phyloP scores from a whole-genome alignment of 2,329 filamentous ascomycete species.

The Calonectria honghensis region DNA sequence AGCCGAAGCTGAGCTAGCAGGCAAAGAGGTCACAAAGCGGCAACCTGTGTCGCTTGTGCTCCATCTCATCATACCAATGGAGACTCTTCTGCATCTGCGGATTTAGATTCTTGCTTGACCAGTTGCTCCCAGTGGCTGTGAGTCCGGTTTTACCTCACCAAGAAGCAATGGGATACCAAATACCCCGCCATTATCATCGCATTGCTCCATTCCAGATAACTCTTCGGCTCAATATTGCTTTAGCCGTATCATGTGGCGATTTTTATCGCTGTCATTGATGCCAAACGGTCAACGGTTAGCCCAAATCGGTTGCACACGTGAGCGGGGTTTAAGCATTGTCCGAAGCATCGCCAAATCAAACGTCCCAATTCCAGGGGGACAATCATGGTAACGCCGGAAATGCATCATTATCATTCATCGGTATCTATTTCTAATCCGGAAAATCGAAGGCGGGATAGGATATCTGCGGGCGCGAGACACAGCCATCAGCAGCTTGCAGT shows the following conservation, averaged over 20 bases:
- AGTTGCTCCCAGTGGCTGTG: slow-evolving; percentile 26
- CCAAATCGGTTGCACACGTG: neutral
- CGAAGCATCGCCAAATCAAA: neutral
- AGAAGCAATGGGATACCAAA: slow-evolving; percentile 17
- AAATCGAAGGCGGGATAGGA: neutral
- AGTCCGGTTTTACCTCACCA: slow-evolving; percentile 15
- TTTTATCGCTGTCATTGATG: neutral
- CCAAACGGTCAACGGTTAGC: neutral
- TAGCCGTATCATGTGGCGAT: neutral
- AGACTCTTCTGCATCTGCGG: slow-evolving; percentile 23
- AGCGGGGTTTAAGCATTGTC: neutral
- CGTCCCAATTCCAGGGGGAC: too few species aligned
- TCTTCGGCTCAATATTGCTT: neutral
- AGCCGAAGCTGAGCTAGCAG: too few species aligned
- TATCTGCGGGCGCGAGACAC: neutral
- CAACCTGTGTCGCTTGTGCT: too few species aligned
- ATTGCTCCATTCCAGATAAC: slow-evolving; percentile 12
- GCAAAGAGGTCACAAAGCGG: too few species aligned
- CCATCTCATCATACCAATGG: slow-evolving; percentile 12
- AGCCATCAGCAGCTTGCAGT: neutral
- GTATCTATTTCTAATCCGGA: neutral
- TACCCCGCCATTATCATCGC: slow-evolving; percentile 17
- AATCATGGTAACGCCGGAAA: neutral
- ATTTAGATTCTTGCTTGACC: slow-evolving; percentile 30
- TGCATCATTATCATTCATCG: neutral